Evolutionary conservation across 2,329 filamentous ascomycete genomes (phyloP), one percentile per base, ranked within the genome.

Genomic region (Laburnicola sp.): DNA sequence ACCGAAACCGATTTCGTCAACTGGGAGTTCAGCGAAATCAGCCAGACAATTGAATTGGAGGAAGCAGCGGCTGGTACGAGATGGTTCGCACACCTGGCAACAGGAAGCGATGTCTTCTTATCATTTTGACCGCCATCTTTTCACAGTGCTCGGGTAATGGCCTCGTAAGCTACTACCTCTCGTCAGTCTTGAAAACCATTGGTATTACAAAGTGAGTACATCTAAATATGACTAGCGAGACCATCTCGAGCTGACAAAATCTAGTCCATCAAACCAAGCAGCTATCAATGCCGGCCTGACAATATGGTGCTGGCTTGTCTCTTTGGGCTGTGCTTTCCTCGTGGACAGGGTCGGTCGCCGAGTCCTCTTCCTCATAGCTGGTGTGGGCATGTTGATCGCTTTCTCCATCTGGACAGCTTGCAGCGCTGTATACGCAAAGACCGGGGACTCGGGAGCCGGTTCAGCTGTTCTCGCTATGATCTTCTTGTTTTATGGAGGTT

Each of bases 221-320:
- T 25, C 3, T 36, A 23, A 6, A 16, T 26, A 72, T 70, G 55
- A 54, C 73, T 35, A 65, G 16, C 16, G 16, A 16, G 16, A 16
- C 16, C 16, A 16, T 16, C 16, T 16, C 16, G 16, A 16, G 16
- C 16, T 16, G 16, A 61, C 35, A 31, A 63, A 10, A 61, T n/a
- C 16, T 5, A 56, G 53, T 22, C 73, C 26, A 54, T 74, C 39
- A 50, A 70, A 66, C 10, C 73, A 76, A 57, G 66, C 74, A 2
- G 56, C 74, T 30, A 76, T 78, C 60, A 78, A 77, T 50, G 73
- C 73, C 37, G 61, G 66, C 47, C 78, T 86, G 59, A 85, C 85
- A 66, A 85, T 85, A 58, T 82, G 84, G 57, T 83, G 83, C 48
- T 80, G 80, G 5, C 77, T 86, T 38, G 77, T 82, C 4, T 82